These are phyloP conservation scores for Zalaria obscura DNA, from an alignment of 2,329 filamentous ascomycete species.

Conservation along the genomic window DNA sequence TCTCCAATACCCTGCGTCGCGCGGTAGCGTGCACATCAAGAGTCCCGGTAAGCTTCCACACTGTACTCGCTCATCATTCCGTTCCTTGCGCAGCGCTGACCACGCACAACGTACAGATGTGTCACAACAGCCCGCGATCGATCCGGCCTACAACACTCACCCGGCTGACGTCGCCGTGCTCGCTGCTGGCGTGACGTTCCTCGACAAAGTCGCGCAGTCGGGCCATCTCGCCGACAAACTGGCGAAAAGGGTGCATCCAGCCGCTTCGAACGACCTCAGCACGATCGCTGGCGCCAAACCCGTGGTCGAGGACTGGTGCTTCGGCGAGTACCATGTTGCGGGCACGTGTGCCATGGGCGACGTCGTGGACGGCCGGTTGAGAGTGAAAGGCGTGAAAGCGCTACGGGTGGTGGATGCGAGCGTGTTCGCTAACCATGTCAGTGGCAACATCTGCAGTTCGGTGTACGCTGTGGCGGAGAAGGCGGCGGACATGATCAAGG, in stretches of 20 bases:
- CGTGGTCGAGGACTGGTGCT: slow-evolving; percentile 11
- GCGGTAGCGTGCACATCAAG: slow-evolving; percentile 19
- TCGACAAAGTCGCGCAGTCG: slow-evolving; percentile 28
- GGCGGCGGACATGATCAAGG: slow-evolving; percentile 17
- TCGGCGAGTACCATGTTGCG: slow-evolving; percentile 24
- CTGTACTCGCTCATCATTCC: no score
- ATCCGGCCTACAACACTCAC: slow-evolving; percentile 11
- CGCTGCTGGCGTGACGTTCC: slow-evolving; percentile 19
- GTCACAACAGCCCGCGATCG: slow-evolving; percentile 6
- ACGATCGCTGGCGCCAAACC: slow-evolving; percentile 12
- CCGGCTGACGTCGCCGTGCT: slow-evolving; percentile 11
- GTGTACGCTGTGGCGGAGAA: slow-evolving; percentile 19
- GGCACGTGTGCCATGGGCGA: slow-evolving; percentile 31
- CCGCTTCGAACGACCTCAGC: slow-evolving; percentile 10
- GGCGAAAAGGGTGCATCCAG: slow-evolving; percentile 18
- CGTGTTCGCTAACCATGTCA: slow-evolving; percentile 17
- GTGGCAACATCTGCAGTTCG: slow-evolving; percentile 14
- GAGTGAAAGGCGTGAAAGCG: slow-evolving; percentile 21
- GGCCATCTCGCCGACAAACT: slow-evolving; percentile 28
- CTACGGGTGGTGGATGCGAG: slow-evolving; percentile 23
- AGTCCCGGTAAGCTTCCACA: slow-evolving; percentile 7
- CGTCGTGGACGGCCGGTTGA: slow-evolving; percentile 22
- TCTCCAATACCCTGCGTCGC: slow-evolving; percentile 15
- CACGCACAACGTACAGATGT: background rate
- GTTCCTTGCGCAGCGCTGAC: no score